Percentiles rank a stretch among this genome's conserved stretches.
Conservation (phyloP, 1,139 yeast genomes). For the Saccharomyces hybrid region DNA sequence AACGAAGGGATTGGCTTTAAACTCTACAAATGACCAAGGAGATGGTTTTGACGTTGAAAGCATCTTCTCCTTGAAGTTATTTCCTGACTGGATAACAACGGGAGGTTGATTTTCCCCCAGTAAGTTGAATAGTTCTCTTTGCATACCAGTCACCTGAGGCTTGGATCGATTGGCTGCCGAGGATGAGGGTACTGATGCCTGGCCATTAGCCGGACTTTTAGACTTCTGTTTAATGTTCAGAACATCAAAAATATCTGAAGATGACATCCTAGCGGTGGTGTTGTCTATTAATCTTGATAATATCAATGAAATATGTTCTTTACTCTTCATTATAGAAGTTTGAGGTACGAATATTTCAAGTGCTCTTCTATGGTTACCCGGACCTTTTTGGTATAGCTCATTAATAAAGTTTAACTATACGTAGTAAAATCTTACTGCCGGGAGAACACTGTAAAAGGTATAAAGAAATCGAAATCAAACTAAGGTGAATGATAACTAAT, state of each 20-base stretch:
- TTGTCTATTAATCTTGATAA: not conserved
- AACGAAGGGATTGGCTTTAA: slow-evolving; percentile 51
- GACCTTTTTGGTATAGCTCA: not conserved
- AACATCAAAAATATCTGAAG: slow-evolving; percentile 71
- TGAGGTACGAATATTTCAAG: not conserved
- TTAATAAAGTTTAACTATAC: not conserved
- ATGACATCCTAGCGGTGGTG: slow-evolving; percentile 31
- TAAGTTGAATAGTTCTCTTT: slow-evolving; percentile 78
- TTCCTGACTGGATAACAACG: slow-evolving; percentile 47
- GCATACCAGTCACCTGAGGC: slow-evolving; percentile 67
- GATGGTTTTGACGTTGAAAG: slow-evolving; percentile 56
- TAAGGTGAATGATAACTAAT: slow-evolving; percentile 8
- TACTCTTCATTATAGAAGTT: not conserved
- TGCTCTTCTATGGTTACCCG: not conserved
- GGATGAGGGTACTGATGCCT: slow-evolving; percentile 13
- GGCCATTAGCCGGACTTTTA: slow-evolving; percentile 29
- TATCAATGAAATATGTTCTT: not conserved
- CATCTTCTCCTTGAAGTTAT: slow-evolving; percentile 59
- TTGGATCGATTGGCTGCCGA: slow-evolving; percentile 19
- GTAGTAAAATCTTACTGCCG: not conserved
- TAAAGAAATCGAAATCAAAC: not conserved
- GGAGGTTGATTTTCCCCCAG: slow-evolving; percentile 94
- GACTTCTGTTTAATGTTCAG: slow-evolving; percentile 47
- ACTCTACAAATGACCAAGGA: slow-evolving; percentile 71
- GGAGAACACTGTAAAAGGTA: not conserved